A percentile compares a stretch with the other conserved stretches of the same genome.
Conservation (phyloP, 2,329 filamentous ascomycete genomes). For the Rugonectria rugulosa region DNA sequence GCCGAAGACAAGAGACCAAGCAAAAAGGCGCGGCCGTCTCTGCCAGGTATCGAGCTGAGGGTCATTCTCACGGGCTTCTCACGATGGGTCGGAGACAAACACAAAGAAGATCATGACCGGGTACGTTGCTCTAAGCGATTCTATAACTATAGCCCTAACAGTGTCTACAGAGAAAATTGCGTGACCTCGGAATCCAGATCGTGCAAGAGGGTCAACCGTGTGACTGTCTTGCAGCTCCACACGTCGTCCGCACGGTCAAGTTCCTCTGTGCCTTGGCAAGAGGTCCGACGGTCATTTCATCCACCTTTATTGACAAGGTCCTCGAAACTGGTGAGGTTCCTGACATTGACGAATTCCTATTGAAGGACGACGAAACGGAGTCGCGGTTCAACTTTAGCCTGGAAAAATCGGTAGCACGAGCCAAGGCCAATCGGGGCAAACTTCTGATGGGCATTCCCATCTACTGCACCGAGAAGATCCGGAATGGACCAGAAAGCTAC, state of each 20-base stretch:
- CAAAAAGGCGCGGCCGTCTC: constrained; percentile 68
- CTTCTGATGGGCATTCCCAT: constrained; percentile 80
- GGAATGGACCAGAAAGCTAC: constrained; percentile 84
- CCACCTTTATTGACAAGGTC: constrained; percentile 79
- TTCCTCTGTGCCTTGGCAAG: constrained; percentile 88
- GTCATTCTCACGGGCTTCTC: constrained; percentile 86
- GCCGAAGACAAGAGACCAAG: constrained; percentile 58
- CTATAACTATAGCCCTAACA: constrained; percentile 28
- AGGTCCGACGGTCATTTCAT: constrained; percentile 79
- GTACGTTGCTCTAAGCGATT: constrained; percentile 57
- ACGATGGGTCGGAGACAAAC: constrained; percentile 77
- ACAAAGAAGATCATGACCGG: constrained; percentile 81
- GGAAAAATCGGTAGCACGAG: constrained; percentile 71
- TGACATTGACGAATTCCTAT: constrained; percentile 68
- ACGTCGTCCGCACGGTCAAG: constrained; percentile 88
- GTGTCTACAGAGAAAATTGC: constrained; percentile 72
- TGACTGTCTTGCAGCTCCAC: constrained; percentile 87
- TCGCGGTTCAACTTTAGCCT: constrained; percentile 74
- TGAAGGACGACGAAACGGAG: constrained; percentile 79
- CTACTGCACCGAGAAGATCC: constrained; percentile 83
- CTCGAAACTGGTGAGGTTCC: constrained; percentile 73
- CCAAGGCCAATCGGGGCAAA: constrained; percentile 76
- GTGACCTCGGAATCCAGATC: constrained; percentile 82
- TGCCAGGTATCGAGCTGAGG: constrained; percentile 72
- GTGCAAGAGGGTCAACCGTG: constrained; percentile 78